Evolutionary conservation across 371 early-diverging fungal species (phyloP).

Genomic region (Apophysomyces trapeziformis): DNA sequence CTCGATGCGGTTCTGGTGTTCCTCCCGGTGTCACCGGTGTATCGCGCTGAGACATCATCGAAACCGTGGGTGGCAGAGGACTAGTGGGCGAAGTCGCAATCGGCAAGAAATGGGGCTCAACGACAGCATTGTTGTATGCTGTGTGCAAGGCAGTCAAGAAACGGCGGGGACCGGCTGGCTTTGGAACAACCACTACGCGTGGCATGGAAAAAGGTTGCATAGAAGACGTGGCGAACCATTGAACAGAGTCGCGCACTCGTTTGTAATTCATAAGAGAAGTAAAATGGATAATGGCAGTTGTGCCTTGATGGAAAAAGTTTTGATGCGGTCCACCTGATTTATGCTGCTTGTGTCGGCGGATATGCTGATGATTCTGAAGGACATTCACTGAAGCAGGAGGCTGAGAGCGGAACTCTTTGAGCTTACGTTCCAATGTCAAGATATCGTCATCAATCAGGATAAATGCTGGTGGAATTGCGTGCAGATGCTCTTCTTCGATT

Average conservation of each 20-base stretch:
- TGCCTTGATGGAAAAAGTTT: constrained; percentile 31
- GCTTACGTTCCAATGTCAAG: constrained; percentile 47
- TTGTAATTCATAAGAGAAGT: constrained; percentile 62
- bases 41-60: constrained; percentile 15
- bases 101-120: constrained; percentile 65
- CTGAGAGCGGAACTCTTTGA: constrained; percentile 46
- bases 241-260: constrained; percentile 60
- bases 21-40: constrained; percentile 23
- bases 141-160: constrained; percentile 69
- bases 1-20: constrained; percentile 17
- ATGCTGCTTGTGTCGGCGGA: constrained; percentile 36
- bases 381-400: constrained; percentile 24
- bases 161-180: constrained; percentile 73
- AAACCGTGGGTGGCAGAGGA: constrained; percentile 27
- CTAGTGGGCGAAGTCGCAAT: constrained; percentile 66
- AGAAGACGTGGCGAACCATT: constrained; percentile 28
- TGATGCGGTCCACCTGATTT: constrained; percentile 26
- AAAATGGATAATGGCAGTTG: constrained; percentile 65
- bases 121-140: constrained; percentile 57
- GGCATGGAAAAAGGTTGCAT: constrained; percentile 38
- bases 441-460: constrained; percentile 68
- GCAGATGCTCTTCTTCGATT: constrained; percentile 41
- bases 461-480: constrained; percentile 56
- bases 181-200: constrained; percentile 67
- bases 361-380: constrained; percentile 15